Evolutionary conservation across 441 rosid genomes (phyloP).

Genomic region (Codiaeum variegatum): DNA sequence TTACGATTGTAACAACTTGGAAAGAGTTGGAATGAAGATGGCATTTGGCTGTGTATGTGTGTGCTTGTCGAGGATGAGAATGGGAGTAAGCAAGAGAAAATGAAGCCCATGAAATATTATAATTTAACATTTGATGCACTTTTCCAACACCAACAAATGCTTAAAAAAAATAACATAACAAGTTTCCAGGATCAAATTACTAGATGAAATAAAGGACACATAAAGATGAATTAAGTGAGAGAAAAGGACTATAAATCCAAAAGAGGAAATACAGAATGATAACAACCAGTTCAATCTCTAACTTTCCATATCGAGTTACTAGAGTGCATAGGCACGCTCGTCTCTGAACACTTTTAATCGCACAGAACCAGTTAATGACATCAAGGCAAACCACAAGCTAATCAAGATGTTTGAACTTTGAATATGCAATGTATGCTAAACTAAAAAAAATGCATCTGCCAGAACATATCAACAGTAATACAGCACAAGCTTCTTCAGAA

Average conservation of each 20-base stretch:
- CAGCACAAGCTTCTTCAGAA: neutral
- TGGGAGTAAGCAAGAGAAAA: neutral
- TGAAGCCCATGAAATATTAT: neutral
- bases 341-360: neutral
- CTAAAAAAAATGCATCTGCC: neutral
- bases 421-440: neutral
- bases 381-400: neutral
- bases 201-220: neutral
- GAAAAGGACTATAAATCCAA: neutral
- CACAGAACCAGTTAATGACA: neutral
- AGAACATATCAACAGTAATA: neutral
- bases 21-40: slow-evolving; percentile 3
- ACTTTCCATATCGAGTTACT: too few relatives aligned
- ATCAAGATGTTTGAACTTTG: neutral
- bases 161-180: neutral
- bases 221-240: neutral
- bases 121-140: neutral
- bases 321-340: neutral
- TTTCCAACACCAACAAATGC: neutral
- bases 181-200: neutral
- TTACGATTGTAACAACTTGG: neutral
- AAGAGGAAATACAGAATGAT: neutral
- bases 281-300: neutral
- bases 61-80: neutral
- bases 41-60: neutral